Conservation (phyloP, 345 rosid species). For the Euphorbia peplus region DNA sequence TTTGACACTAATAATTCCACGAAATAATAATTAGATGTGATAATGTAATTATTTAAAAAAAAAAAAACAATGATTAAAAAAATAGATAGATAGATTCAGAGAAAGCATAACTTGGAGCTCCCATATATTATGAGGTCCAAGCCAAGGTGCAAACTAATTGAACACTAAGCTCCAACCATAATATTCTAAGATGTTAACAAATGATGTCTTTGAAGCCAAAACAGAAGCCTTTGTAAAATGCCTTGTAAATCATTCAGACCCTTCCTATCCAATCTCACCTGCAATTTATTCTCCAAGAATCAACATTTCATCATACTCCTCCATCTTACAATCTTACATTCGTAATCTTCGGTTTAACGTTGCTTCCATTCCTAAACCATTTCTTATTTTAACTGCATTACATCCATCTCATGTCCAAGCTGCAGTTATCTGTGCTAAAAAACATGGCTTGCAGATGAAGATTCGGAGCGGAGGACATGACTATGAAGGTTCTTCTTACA, state of each 20-base stretch:
- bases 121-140: too few relatives aligned
- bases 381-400: conserved; percentile 11
- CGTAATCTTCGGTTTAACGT: conserved; percentile 17
- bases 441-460: conserved; percentile 10
- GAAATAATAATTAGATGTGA: too few relatives aligned
- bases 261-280: conserved; percentile 6
- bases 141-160: too few relatives aligned
- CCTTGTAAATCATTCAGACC: background rate
- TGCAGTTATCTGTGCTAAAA: conserved; percentile 5
- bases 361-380: conserved; percentile 15
- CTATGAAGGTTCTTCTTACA: conserved; percentile 21
- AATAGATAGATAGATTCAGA: too few relatives aligned
- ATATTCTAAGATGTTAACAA: too few relatives aligned
- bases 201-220: too few relatives aligned
- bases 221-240: conserved; percentile 6
- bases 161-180: too few relatives aligned
- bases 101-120: too few relatives aligned
- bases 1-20: too few relatives aligned
- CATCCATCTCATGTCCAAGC: conserved; percentile 18
- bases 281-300: conserved; percentile 14
- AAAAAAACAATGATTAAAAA: too few relatives aligned
- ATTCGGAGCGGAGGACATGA: conserved; percentile 23
- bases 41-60: too few relatives aligned
- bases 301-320: conserved; percentile 11
- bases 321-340: conserved; percentile 9